A percentile compares a stretch with the other conserved stretches of the same genome.
Evolutionary conservation across 306 rosid species (phyloP).

Genomic region (Dicorynia guianensis): DNA sequence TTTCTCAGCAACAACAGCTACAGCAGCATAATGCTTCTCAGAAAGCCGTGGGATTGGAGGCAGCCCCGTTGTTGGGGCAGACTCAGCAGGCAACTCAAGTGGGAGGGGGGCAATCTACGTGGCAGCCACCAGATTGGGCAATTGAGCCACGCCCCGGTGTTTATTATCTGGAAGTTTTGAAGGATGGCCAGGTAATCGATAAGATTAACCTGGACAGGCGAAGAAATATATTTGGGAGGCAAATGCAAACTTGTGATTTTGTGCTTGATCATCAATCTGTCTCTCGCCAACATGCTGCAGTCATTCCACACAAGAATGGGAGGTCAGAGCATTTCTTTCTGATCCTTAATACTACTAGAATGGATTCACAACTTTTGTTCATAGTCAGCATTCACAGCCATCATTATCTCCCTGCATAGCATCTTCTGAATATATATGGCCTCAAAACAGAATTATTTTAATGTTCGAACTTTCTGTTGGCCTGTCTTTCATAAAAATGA

Average conservation of each 20-base stretch:
- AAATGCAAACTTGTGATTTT: conserved; percentile 76
- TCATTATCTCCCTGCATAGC: conserved; percentile 1
- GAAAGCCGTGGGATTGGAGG: conserved; percentile 57
- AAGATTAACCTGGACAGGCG: conserved; percentile 74
- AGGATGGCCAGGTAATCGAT: conserved; percentile 86
- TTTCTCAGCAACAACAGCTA: conserved; percentile 40
- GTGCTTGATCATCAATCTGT: conserved; percentile 98
- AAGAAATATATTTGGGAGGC: conserved; percentile 87
- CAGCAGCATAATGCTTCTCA: conserved; percentile 55
- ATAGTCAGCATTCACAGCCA: background rate
- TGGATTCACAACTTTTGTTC: conserved; percentile 11
- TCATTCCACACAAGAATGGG: conserved; percentile 95
- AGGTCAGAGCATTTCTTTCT: conserved; percentile 60
- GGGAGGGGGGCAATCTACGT: conserved; percentile 87
- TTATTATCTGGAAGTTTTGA: conserved; percentile 80
- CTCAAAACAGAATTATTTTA: background rate
- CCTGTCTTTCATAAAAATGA: background rate
- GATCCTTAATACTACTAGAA: conserved; percentile 25
- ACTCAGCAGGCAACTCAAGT: conserved; percentile 71
- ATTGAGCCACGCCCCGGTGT: conserved; percentile 92
- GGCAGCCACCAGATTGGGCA: conserved; percentile 99
- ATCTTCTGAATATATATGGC: background rate
- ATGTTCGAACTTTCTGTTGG: background rate
- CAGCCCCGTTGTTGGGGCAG: conserved; percentile 74
- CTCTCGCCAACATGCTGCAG: conserved; percentile 98